These are phyloP conservation scores for Bretschneidera sinensis DNA, from an alignment of 345 rosid species.

Conservation along the genomic window DNA sequence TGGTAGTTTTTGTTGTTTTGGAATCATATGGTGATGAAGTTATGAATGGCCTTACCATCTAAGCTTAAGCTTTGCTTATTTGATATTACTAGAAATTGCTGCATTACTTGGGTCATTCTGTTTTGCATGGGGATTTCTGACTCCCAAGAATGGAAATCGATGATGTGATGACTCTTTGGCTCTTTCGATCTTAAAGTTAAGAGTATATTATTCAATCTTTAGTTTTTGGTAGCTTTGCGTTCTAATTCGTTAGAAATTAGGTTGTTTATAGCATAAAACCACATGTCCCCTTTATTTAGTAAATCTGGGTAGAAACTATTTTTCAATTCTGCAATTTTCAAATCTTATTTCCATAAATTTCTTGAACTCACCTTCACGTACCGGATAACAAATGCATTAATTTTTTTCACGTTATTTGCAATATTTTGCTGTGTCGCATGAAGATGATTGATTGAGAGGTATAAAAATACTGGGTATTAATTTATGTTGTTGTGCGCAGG, in stretches of 20 bases:
- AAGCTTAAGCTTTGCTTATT: no score
- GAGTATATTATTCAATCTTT: no score
- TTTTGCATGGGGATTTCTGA: background rate
- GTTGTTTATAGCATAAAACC: background rate
- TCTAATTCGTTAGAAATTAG: no score
- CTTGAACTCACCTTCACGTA: background rate
- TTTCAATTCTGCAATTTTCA: background rate
- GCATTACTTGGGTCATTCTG: no score
- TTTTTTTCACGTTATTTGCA: background rate
- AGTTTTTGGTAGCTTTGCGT: background rate
- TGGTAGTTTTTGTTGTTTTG: background rate
- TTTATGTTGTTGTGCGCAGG: conserved; percentile 32
- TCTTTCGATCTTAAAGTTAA: background rate
- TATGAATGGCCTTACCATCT: no score
- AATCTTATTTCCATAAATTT: no score
- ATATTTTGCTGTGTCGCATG: background rate
- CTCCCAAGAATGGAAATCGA: background rate
- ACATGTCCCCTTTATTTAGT: background rate
- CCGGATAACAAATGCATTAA: background rate
- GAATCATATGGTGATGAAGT: no score
- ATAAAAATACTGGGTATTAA: conserved; percentile 1
- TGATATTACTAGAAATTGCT: no score
- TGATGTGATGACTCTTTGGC: background rate
- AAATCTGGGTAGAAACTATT: background rate
- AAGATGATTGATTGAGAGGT: background rate